These are phyloP conservation scores for Volvox africanus DNA, from an alignment of 139 green algal species.

Conservation along the genomic window DNA sequence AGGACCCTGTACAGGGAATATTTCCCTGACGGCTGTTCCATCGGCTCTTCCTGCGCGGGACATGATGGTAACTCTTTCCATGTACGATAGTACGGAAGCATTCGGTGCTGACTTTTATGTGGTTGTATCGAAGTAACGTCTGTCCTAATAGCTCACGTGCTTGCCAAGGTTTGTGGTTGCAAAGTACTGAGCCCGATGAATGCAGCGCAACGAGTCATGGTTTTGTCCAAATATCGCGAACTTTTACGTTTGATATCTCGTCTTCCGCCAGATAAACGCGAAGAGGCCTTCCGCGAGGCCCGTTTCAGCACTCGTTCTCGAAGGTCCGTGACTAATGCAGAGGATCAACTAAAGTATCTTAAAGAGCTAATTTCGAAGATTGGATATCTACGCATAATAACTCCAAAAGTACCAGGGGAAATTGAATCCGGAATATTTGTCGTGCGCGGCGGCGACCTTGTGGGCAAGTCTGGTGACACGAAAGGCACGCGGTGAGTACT, in stretches of 20 bases:
- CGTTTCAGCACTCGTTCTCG: constrained; percentile 36
- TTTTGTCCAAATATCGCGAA: constrained; percentile 47
- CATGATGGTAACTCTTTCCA: too few relatives aligned
- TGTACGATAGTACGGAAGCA: too few relatives aligned
- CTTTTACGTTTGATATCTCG: constrained; percentile 49
- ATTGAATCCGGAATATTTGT: constrained; percentile 46
- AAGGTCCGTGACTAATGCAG: constrained; percentile 25
- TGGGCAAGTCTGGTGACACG: constrained; percentile 47
- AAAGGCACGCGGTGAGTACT: constrained; percentile 52
- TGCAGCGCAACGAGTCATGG: background rate
- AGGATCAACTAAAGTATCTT: constrained; percentile 40
- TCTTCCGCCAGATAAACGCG: background rate
- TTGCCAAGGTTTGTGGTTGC: background rate
- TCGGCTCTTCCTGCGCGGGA: too few relatives aligned
- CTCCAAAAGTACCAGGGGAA: constrained; percentile 53
- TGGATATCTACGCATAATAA: constrained; percentile 53
- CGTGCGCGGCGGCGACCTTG: constrained; percentile 48
- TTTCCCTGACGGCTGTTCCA: too few relatives aligned
- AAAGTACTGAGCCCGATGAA: constrained; percentile 18
- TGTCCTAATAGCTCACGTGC: background rate
- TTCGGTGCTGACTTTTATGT: too few relatives aligned
- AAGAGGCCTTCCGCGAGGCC: constrained; percentile 38
- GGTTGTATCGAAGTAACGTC: too few relatives aligned
- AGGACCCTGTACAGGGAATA: too few relatives aligned
- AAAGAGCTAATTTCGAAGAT: constrained; percentile 55